Conservation (phyloP, 352 stramenopile species). For the Phytophthora fragariaefolia region DNA sequence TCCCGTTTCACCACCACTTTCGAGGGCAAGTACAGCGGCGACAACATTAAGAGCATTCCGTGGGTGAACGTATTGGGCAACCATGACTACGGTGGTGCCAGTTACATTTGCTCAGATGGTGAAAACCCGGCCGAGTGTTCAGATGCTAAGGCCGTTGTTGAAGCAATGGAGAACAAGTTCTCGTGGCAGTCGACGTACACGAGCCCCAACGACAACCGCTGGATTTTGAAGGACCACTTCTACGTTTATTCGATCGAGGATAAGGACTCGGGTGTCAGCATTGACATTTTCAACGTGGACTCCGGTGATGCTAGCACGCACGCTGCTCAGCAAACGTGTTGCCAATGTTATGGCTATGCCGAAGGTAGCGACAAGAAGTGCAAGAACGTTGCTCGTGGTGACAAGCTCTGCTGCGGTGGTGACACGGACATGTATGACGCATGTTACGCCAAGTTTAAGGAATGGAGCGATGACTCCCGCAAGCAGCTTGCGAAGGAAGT, state of each 20-base stretch:
- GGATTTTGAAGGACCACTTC: conserved; percentile 64
- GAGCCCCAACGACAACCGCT: conserved; percentile 60
- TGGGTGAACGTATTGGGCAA: conserved; percentile 79
- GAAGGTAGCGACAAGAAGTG: conserved; percentile 45
- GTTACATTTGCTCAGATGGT: conserved; percentile 59
- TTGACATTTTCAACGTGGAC: conserved; percentile 71
- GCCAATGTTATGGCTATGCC: conserved; percentile 67
- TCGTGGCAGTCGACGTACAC: conserved; percentile 54
- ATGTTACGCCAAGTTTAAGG: conserved; percentile 47
- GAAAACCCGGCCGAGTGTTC: conserved; percentile 38
- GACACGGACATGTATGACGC: conserved; percentile 49
- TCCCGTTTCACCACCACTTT: conserved; percentile 66
- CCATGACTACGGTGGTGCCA: conserved; percentile 70
- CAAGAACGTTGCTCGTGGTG: conserved; percentile 50
- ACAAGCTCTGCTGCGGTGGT: conserved; percentile 48
- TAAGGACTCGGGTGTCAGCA: conserved; percentile 43
- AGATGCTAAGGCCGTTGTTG: conserved; percentile 30
- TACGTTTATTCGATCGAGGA: conserved; percentile 60
- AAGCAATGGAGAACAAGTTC: conserved; percentile 49
- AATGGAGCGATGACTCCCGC: conserved; percentile 60
- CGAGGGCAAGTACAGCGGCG: conserved; percentile 59
- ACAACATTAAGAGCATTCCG: conserved; percentile 53
- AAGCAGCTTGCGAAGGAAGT: conserved; percentile 48
- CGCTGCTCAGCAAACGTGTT: conserved; percentile 57
- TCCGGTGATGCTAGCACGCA: conserved; percentile 62